phyloP scores from a whole-genome alignment of 2,329 filamentous ascomycete species.

The Chaetomiaceae sp. region DNA sequence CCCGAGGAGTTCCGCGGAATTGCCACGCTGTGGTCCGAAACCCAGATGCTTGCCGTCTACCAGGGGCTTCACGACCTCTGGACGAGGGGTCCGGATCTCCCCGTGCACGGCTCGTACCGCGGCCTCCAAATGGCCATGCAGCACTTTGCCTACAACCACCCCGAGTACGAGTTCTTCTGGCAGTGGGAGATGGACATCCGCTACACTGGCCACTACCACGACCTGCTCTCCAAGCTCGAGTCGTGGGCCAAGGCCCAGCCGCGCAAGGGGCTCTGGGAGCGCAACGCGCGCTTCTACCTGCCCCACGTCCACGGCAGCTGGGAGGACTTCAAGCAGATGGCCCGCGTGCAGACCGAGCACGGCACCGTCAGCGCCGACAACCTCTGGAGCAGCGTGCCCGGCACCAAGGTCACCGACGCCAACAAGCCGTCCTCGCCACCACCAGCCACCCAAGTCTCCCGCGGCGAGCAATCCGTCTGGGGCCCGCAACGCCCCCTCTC shows the following conservation, averaged over 20 bases:
- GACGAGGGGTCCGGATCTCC: slow-evolving; percentile 59
- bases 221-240: slow-evolving; percentile 65
- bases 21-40: slow-evolving; percentile 88
- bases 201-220: slow-evolving; percentile 83
- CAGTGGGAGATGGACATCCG: slow-evolving; percentile 94
- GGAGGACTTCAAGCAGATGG: slow-evolving; percentile 76
- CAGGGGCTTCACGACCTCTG: slow-evolving; percentile 79
- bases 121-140: slow-evolving; percentile 93
- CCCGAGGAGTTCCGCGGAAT: slow-evolving; percentile 85
- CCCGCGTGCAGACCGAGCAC: slow-evolving; percentile 69
- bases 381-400: slow-evolving; percentile 55
- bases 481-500: slow-evolving; percentile 70
- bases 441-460: slow-evolving; percentile 10
- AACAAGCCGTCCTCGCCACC: not conserved
- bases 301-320: slow-evolving; percentile 71
- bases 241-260: slow-evolving; percentile 69
- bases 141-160: slow-evolving; percentile 82
- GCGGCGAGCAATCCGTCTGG: slow-evolving; percentile 68
- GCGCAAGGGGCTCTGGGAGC: slow-evolving; percentile 76
- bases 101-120: slow-evolving; percentile 88
- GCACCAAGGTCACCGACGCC: slow-evolving; percentile 32
- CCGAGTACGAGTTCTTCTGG: slow-evolving; percentile 89
- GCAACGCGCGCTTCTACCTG: slow-evolving; percentile 72
- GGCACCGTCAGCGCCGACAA: slow-evolving; percentile 63
- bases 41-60: slow-evolving; percentile 88